Percentiles rank a stretch among this genome's conserved stretches.
phyloP scores from a whole-genome alignment of 1,139 yeast genomes.

The Yamadazyma friedrichii region DNA sequence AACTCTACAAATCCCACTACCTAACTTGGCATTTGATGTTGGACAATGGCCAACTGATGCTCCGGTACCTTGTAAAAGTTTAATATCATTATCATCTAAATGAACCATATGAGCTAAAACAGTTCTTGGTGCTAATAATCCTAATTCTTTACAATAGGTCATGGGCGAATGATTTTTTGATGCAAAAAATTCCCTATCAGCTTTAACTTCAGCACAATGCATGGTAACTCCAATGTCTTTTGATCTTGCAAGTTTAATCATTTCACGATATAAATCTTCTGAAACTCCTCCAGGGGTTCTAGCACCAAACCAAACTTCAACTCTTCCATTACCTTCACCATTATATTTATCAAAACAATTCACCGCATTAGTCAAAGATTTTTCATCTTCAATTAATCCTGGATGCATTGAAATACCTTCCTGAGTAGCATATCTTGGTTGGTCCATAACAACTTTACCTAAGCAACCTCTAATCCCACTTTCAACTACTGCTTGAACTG shows the following conservation, averaged over 20 bases:
- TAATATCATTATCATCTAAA: conserved; percentile 21
- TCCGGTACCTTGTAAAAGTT: conserved; percentile 18
- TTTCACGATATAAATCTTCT: conserved; percentile 14
- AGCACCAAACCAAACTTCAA: conserved; percentile 22
- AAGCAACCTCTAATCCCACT: conserved; percentile 18
- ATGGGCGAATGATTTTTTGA: conserved; percentile 20
- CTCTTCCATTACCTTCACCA: conserved; percentile 20
- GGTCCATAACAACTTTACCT: conserved; percentile 21
- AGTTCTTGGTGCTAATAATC: conserved; percentile 19
- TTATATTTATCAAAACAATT: conserved; percentile 17
- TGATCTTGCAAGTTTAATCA: conserved; percentile 17
- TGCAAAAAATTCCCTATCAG: conserved; percentile 20
- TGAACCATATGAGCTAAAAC: conserved; percentile 23
- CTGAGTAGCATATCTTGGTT: conserved; percentile 16
- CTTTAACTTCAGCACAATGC: conserved; percentile 22
- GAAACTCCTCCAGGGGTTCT: conserved; percentile 17
- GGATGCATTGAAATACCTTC: conserved; percentile 15
- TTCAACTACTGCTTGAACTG: conserved; percentile 21
- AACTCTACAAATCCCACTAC: conserved; percentile 23
- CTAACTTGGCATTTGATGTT: conserved; percentile 25
- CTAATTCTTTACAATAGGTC: conserved; percentile 19
- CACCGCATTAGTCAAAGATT: conserved; percentile 11
- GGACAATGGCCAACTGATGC: conserved; percentile 26
- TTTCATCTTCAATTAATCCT: conserved; percentile 14
- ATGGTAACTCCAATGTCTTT: conserved; percentile 20